A percentile compares a stretch with the other conserved stretches of the same genome.
Evolutionary conservation across 1,284 basidiomycete genomes (phyloP).

Genomic region (Boletus sp.): DNA sequence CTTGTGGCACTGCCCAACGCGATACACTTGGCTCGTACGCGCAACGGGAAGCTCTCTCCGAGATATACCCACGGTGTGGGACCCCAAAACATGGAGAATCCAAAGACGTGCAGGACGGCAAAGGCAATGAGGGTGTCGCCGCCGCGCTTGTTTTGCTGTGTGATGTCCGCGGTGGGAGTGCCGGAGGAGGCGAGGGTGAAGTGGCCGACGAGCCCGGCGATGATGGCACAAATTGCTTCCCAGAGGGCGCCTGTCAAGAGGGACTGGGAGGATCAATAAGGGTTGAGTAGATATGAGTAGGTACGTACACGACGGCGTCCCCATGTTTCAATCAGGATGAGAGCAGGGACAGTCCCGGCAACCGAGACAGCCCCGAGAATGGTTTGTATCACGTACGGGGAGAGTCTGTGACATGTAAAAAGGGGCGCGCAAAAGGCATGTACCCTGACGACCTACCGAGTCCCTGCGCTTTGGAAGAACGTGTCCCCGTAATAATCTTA

Average conservation of each 20-base stretch:
- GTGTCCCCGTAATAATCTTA: constrained; percentile 80
- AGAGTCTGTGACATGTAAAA: constrained; percentile 45
- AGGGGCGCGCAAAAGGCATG: neutral
- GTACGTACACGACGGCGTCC: constrained; percentile 58
- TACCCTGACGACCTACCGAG: constrained; percentile 45
- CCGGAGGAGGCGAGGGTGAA: constrained; percentile 54
- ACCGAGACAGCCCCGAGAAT: constrained; percentile 73
- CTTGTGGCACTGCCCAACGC: constrained; percentile 59
- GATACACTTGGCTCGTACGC: constrained; percentile 63
- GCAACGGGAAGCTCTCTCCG: constrained; percentile 63
- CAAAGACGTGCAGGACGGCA: constrained; percentile 61
- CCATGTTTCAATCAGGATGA: constrained; percentile 68
- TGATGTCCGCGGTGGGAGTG: constrained; percentile 45
- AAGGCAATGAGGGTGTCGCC: constrained; percentile 59
- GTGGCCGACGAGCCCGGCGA: constrained; percentile 75
- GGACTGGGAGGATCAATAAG: constrained; percentile 42
- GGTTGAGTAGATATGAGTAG: neutral
- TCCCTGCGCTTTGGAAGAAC: constrained; percentile 79
- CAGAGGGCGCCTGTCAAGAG: constrained; percentile 67
- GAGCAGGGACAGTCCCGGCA: constrained; percentile 62
- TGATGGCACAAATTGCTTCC: constrained; percentile 65
- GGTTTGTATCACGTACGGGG: constrained; percentile 75
- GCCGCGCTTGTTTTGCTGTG: constrained; percentile 47
- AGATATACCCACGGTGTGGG: constrained; percentile 63
- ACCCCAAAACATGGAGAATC: constrained; percentile 61